Evolutionary conservation across 2,329 filamentous ascomycete species (phyloP).

Genomic region (Colletotrichum trifolii): DNA sequence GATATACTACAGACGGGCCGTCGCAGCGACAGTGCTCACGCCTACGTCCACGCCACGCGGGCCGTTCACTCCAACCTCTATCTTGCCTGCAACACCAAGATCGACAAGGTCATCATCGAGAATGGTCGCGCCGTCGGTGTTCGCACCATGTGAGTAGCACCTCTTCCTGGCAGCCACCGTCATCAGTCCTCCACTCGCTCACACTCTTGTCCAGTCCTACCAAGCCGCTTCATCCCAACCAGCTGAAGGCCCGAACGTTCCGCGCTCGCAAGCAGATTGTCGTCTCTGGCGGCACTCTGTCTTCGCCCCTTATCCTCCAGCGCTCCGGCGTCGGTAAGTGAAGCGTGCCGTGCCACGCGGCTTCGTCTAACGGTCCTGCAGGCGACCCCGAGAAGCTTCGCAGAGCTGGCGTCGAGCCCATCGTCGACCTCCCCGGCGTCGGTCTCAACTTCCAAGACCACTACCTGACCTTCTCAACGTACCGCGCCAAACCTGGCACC

Average conservation of each 20-base stretch:
- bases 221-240: slow-evolving; percentile 71
- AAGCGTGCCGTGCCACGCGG: no score
- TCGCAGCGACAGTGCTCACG: slow-evolving; percentile 81
- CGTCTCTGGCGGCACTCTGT: slow-evolving; percentile 77
- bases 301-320: slow-evolving; percentile 80
- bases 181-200: neutral
- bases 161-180: neutral
- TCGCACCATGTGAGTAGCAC: slow-evolving; percentile 64
- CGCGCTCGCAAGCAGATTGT: slow-evolving; percentile 79
- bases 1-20: slow-evolving; percentile 67
- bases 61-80: slow-evolving; percentile 77
- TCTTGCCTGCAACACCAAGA: slow-evolving; percentile 79
- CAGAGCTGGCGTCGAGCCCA: slow-evolving; percentile 73
- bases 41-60: slow-evolving; percentile 81
- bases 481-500: slow-evolving; percentile 77
- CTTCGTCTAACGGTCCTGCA: slow-evolving; percentile 34
- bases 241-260: slow-evolving; percentile 66
- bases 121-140: slow-evolving; percentile 78
- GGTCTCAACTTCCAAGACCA: slow-evolving; percentile 83
- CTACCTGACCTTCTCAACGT: slow-evolving; percentile 77
- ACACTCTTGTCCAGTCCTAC: slow-evolving; percentile 54
- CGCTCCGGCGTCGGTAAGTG: slow-evolving; percentile 72
- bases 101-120: slow-evolving; percentile 81
- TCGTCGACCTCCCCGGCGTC: slow-evolving; percentile 78
- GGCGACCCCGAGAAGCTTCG: slow-evolving; percentile 77